phyloP scores from a whole-genome alignment of 345 rosid genomes.

The Salix exigua region DNA sequence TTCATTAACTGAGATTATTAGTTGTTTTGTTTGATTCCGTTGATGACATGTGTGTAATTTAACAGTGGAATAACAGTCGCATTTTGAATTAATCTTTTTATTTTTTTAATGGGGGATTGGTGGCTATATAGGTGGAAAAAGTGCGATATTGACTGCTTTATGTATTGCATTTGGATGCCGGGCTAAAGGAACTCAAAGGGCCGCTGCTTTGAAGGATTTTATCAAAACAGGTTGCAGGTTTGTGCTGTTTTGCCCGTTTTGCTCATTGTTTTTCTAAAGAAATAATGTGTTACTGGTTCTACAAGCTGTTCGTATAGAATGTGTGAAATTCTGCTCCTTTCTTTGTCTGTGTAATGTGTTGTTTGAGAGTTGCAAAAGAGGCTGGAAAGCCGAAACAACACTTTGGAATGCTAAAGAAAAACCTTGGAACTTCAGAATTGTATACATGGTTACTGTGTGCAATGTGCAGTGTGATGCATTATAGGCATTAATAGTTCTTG shows the following conservation, averaged over 20 bases:
- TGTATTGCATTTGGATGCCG: constrained; percentile 90
- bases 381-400: neutral
- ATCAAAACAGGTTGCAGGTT: constrained; percentile 90
- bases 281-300: neutral
- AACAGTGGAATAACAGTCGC: too few relatives aligned
- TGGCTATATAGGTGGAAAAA: constrained; percentile 68
- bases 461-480: neutral
- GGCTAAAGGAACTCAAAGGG: constrained; percentile 89
- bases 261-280: neutral
- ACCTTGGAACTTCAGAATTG: neutral
- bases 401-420: too few relatives aligned
- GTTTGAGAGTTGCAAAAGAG: neutral
- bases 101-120: neutral
- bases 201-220: constrained; percentile 71
- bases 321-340: too few relatives aligned
- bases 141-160: constrained; percentile 85
- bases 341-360: neutral
- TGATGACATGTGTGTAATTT: too few relatives aligned
- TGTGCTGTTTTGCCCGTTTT: constrained; percentile 1
- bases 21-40: neutral
- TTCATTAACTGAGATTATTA: too few relatives aligned
- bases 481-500: neutral
- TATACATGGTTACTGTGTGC: neutral
- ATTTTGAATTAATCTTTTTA: neutral
- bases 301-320: too few relatives aligned